Percentiles rank a stretch among this genome's conserved stretches.
Conservation (phyloP, 345 rosid species). For the Hibiscus syriacus region DNA sequence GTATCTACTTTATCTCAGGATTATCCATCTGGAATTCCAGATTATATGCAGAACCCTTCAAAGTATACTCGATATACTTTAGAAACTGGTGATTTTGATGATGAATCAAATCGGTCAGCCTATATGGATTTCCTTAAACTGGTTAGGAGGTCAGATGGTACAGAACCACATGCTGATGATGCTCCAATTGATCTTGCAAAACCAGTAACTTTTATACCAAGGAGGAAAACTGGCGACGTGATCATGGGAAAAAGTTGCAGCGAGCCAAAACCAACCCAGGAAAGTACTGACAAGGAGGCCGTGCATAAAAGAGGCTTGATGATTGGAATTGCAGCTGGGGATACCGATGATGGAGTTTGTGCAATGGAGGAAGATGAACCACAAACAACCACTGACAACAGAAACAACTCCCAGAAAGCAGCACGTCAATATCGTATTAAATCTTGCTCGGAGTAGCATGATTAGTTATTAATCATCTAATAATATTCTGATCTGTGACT, state of each 20-base stretch:
- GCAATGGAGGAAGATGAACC: slow-evolving; percentile 72
- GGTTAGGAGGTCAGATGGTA: slow-evolving; percentile 22
- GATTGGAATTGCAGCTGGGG: slow-evolving; percentile 36
- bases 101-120: slow-evolving; percentile 53
- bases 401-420: slow-evolving; percentile 19
- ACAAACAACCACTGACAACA: slow-evolving; percentile 21
- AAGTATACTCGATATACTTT: slow-evolving; percentile 67
- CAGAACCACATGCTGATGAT: slow-evolving; percentile 22
- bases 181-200: slow-evolving; percentile 41
- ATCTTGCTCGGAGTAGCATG: slow-evolving; percentile 32
- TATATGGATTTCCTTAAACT: slow-evolving; percentile 51
- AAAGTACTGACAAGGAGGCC: slow-evolving; percentile 21
- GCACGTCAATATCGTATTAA: slow-evolving; percentile 56
- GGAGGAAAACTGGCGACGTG: slow-evolving; percentile 31
- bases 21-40: slow-evolving; percentile 44
- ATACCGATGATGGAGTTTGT: slow-evolving; percentile 30
- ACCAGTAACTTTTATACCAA: slow-evolving; percentile 58
- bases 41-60: slow-evolving; percentile 70
- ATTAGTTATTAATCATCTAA: background rate
- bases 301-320: slow-evolving; percentile 21
- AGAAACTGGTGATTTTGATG: slow-evolving; percentile 53
- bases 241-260: slow-evolving; percentile 17
- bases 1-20: slow-evolving; percentile 16
- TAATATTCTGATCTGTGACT: background rate
- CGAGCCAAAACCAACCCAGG: slow-evolving; percentile 18